Conservation (phyloP, 2,329 filamentous ascomycete species). For the Xylariales sp. region DNA sequence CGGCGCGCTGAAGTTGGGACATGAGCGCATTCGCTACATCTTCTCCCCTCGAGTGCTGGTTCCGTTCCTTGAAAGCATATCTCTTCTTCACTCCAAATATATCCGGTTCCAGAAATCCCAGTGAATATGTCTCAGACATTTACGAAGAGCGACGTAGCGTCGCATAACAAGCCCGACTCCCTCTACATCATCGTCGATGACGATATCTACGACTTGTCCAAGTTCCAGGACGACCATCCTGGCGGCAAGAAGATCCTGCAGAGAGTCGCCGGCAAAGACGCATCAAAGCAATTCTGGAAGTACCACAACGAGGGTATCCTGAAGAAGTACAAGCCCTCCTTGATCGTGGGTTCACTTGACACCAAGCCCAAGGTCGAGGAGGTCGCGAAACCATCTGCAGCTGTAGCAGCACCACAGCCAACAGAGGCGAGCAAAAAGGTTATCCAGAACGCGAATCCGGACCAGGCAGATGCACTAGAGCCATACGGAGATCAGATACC, state of each 20-base stretch:
- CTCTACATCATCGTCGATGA: slow-evolving; percentile 90
- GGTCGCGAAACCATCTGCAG: slow-evolving; percentile 44
- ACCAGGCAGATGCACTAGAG: slow-evolving; percentile 71
- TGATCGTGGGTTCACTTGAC: slow-evolving; percentile 84
- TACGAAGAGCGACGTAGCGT: slow-evolving; percentile 76
- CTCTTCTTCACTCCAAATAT: too few relatives aligned
- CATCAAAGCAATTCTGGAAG: slow-evolving; percentile 65
- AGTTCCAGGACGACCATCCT: slow-evolving; percentile 80
- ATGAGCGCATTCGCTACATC: neutral
- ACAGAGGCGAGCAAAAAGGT: slow-evolving; percentile 32
- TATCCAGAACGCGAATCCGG: slow-evolving; percentile 28
- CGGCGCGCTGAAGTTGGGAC: neutral
- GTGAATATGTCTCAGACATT: slow-evolving; percentile 81
- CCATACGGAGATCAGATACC: slow-evolving; percentile 82
- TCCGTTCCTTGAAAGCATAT: neutral
- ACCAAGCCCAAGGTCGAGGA: slow-evolving; percentile 62
- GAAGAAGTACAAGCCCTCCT: slow-evolving; percentile 75
- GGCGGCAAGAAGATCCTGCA: slow-evolving; percentile 68
- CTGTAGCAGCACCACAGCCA: slow-evolving; percentile 36
- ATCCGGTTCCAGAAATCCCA: neutral
- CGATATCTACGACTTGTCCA: slow-evolving; percentile 93
- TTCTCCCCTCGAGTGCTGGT: neutral
- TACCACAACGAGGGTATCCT: slow-evolving; percentile 82
- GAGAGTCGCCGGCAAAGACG: slow-evolving; percentile 60
- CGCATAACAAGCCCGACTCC: slow-evolving; percentile 82